A percentile compares a stretch with the other conserved stretches of the same genome.
Conservation (phyloP, 108 stramenopile genomes). For the Cyclotella baltica region DNA sequence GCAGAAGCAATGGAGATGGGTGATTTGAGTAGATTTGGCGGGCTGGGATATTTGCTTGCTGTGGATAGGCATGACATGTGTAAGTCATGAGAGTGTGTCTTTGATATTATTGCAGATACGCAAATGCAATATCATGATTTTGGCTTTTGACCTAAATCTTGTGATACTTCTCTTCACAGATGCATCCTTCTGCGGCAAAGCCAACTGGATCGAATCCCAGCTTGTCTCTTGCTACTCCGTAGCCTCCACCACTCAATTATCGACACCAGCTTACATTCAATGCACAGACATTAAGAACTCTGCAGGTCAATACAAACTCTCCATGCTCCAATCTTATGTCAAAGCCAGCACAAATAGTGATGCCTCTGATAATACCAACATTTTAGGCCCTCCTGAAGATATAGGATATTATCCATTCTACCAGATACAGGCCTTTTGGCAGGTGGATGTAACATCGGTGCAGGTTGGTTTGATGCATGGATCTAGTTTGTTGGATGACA, state of each 20-base stretch:
- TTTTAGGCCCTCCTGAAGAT: conserved; percentile 69
- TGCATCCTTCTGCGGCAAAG: conserved; percentile 69
- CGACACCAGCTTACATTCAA: conserved; percentile 32
- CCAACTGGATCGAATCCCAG: conserved; percentile 61
- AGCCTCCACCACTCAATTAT: neutral
- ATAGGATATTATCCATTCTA: conserved; percentile 67
- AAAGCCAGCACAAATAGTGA: conserved; percentile 74
- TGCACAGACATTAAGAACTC: conserved; percentile 46
- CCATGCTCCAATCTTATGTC: conserved; percentile 53
- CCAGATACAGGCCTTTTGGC: conserved; percentile 83
- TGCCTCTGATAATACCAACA: conserved; percentile 57
- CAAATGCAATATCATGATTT: neutral
- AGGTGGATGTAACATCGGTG: conserved; percentile 66
- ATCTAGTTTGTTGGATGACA: conserved; percentile 69
- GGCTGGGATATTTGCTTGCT: conserved; percentile 69
- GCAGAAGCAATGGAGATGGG: conserved; percentile 62
- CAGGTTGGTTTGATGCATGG: conserved; percentile 64
- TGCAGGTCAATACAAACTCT: conserved; percentile 47
- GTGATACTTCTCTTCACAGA: neutral
- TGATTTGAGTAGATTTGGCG: conserved; percentile 36
- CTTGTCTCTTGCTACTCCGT: conserved; percentile 71
- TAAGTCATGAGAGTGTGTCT: conserved; percentile 37
- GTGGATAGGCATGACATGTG: conserved; percentile 72
- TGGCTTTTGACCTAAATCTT: neutral
- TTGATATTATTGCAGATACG: neutral